Evolutionary conservation across 1,284 basidiomycete genomes (phyloP), one percentile per base, ranked within the genome.

Genomic region (Garcileccinum viscosum): DNA sequence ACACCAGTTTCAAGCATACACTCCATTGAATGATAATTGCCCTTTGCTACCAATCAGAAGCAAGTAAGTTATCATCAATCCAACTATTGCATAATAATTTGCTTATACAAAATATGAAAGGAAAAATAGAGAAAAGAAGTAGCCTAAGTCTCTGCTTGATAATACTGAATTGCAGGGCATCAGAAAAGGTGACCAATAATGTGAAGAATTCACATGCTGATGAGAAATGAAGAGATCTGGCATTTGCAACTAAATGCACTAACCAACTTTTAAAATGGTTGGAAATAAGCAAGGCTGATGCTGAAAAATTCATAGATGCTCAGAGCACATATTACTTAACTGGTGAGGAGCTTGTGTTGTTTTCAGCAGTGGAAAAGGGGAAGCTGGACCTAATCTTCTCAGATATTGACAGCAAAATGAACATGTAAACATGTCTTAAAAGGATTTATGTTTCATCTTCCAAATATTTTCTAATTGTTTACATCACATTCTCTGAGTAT

Each of bases 11-110:
- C 59, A 4, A 66, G 0, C 59, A 15, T 0, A 72, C 58, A 0
- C 24, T 71, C 15, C 71, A 59, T 12, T n/a, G 58, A 2, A 72
- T 73, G 66, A 3, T 73, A 2, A 71, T 72, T 2, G 53, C 33
- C 0, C 63, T 72, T 1, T 9, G 44, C 9, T 72, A 73, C 44
- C 22, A 53, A 35, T 67, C 42, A 1, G 47, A 53, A 53, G 24
- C 24, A 27, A 11, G 27, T 53, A 30, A 53, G 50, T 53, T 17
- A n/a, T n/a, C n/a, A 4, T 44, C 33, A 9, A 44, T 44, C 5
- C 14, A 44, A 15, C 14, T 44, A 15, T 15, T 12, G 42, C 42
- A 5, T 17, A 22, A 44, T 15, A 44, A 22, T 5, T 44, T 44
- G 22, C 22, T 44, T 5, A 44, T 44, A 4, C 5, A 44, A 17